Evolutionary conservation across 805 yeast species (phyloP), one percentile per base, ranked within the genome.

Genomic region (Metschnikowia lochheadii): DNA sequence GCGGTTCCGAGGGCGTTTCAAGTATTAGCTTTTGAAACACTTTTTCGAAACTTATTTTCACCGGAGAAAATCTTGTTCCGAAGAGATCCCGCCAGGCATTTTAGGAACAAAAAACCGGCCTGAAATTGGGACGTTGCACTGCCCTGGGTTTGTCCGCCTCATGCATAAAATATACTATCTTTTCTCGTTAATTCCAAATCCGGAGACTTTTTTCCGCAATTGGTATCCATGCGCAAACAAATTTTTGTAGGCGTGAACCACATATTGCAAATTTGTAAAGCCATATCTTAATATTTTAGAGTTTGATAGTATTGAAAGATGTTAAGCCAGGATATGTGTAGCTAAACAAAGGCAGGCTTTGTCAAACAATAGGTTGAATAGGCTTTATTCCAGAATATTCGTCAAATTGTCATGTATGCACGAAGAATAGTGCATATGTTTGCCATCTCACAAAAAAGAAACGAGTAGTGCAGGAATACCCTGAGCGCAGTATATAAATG

Each of bases 401-500:
- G 5, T 10, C 38, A 20, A n/a, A 10, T 32, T 33, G 20, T n/a
- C 38, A 14, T 17, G 14, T n/a, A 21, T 42, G 45, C 45, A 42
- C 34, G n/a, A 42, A 17, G 14, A 31, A 39, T 26, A 3, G 34
- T 42, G 45, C 45, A 42, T 17, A 33, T 3, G n/a, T 23, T 42
- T 21, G 45, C 46, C 29, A 45, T 36, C 21, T 18, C 48, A 18
- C 35, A 34, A 45, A 45, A 45, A 37, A 45, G 42, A 45, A 45
- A 45, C 48, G 48, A 29, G 23, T 15, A n/a, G 42, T 53, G 54
- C 56, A 53, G 54, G 50, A 40, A 35, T n/a, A 5, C 10, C 15
- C 33, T 7, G 23, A 14, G 33, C n/a, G 41, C 39, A 34, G 50
- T 44, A 42, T 53, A 53, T 53, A 53, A 46, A 50, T 37, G 44